Conservation (phyloP, 1,284 basidiomycete genomes). For the Puccinia novopanici region DNA sequence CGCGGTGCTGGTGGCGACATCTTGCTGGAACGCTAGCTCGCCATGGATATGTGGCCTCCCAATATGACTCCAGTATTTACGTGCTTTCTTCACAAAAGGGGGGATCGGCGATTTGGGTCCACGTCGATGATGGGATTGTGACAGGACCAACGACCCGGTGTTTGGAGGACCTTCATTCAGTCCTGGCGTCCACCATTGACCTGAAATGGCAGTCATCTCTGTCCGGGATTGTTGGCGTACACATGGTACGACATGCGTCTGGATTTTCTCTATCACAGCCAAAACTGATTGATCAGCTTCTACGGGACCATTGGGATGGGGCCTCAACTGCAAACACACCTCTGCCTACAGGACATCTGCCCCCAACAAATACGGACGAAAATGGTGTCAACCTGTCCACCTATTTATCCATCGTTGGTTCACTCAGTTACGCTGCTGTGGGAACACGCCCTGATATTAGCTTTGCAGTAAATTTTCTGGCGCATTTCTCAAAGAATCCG, state of each 20-base stretch:
- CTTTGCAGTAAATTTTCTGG: too few relatives aligned
- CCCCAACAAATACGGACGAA: too few relatives aligned
- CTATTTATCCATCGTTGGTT: conserved; percentile 20
- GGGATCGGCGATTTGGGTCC: too few relatives aligned
- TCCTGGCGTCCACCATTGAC: too few relatives aligned
- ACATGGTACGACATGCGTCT: background rate
- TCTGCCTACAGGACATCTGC: background rate
- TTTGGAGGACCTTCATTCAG: too few relatives aligned
- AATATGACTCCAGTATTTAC: too few relatives aligned
- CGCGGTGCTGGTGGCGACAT: too few relatives aligned
- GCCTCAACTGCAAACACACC: background rate
- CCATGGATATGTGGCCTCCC: too few relatives aligned
- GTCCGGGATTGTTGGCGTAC: background rate
- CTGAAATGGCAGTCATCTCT: background rate
- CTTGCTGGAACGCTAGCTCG: too few relatives aligned
- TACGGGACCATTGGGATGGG: background rate
- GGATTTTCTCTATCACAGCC: background rate
- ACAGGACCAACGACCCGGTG: too few relatives aligned
- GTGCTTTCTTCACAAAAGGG: too few relatives aligned
- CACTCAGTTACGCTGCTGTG: background rate
- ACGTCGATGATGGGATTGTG: too few relatives aligned
- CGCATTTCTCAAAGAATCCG: background rate
- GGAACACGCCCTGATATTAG: background rate
- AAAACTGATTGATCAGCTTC: background rate
- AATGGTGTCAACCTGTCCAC: background rate